phyloP scores from a whole-genome alignment of 768 basidiomycete species.

The Lactarius sp. region DNA sequence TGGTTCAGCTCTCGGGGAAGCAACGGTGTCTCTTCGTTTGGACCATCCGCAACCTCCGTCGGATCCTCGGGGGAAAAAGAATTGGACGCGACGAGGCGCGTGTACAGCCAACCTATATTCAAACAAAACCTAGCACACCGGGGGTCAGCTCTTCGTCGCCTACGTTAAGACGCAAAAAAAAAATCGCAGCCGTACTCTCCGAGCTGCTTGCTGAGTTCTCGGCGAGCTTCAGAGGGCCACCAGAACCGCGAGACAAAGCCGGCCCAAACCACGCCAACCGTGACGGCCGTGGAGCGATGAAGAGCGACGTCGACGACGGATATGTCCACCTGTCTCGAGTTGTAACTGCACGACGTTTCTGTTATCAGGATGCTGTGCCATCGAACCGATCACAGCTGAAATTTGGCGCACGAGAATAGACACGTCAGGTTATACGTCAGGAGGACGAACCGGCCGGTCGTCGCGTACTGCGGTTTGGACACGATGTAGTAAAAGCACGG shows the following conservation, averaged over 20 bases:
- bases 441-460: slow-evolving; percentile 74
- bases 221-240: slow-evolving; percentile 94
- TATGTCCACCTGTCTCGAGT: slow-evolving; percentile 59
- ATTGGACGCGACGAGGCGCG: slow-evolving; percentile 83
- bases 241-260: slow-evolving; percentile 81
- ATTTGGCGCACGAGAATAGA: slow-evolving; percentile 37
- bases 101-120: slow-evolving; percentile 93
- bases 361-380: slow-evolving; percentile 16
- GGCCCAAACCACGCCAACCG: slow-evolving; percentile 84
- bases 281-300: slow-evolving; percentile 77
- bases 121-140: slow-evolving; percentile 66
- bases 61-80: slow-evolving; percentile 56
- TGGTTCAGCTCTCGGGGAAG: slow-evolving; percentile 43
- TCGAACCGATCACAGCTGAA: slow-evolving; percentile 3
- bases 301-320: slow-evolving; percentile 66
- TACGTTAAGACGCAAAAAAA: neutral
- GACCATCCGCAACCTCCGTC: slow-evolving; percentile 27
- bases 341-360: slow-evolving; percentile 52
- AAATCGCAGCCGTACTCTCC: slow-evolving; percentile 63
- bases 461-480: slow-evolving; percentile 67
- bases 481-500: slow-evolving; percentile 94
- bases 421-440: slow-evolving; percentile 88
- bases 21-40: slow-evolving; percentile 30
- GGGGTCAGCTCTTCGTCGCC: slow-evolving; percentile 17
- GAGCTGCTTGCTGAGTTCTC: slow-evolving; percentile 78